Base-by-base conservation (phyloP, 2,329 filamentous ascomycete genomes). In the Fusarium multiceps region DNA sequence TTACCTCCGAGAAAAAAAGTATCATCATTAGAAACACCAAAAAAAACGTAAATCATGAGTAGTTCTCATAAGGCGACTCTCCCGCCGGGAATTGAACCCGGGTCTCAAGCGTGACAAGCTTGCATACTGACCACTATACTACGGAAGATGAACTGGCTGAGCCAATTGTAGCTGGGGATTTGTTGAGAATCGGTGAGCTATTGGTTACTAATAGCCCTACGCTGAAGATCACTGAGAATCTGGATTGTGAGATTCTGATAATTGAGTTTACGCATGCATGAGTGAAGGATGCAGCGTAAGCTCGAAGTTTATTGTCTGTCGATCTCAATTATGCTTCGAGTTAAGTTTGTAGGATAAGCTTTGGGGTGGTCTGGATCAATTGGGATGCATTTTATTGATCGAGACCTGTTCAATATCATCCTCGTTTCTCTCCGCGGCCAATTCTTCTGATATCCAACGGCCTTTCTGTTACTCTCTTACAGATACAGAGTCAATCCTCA, bases 51-150 rank as follows among this genome's bases (percentile, higher is more conserved):
- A 30, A 23, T 16, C 55, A 65, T 45, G 57, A 63, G 23, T 59
- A 55, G 21, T 21, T 34, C 50, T 57, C 72, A 54, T 67, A 50
- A 65, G 70, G 72, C 72, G 70, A 56, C 72, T 73, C 66, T 70
- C 66, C 71, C 73, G 70, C 72, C 70, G 72, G 72, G 72, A 74
- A 74, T 74, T 74, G 72, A 74, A 74, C 72, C 72, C 72, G 72
- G 72, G 72, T 74, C 70, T 74, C 72, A 69, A 74, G 72, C 72
- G 72, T 74, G 72, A 74, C 73, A 75, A 75, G 73, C 73, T 75
- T 66, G 72, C 72, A 75, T 75, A 75, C 72, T 74, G 72, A 77
- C 75, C 76, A 78, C 76, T 78, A 78, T 77, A 78, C 73, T 77
- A 77, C 75, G 75, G 73, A 75, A 77, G 74, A 78, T 56, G 50